A percentile compares a stretch with the other conserved stretches of the same genome.
These are phyloP conservation scores for Trichomonas gallinae DNA, from an alignment of 208 protist species.

Conservation along the genomic window DNA sequence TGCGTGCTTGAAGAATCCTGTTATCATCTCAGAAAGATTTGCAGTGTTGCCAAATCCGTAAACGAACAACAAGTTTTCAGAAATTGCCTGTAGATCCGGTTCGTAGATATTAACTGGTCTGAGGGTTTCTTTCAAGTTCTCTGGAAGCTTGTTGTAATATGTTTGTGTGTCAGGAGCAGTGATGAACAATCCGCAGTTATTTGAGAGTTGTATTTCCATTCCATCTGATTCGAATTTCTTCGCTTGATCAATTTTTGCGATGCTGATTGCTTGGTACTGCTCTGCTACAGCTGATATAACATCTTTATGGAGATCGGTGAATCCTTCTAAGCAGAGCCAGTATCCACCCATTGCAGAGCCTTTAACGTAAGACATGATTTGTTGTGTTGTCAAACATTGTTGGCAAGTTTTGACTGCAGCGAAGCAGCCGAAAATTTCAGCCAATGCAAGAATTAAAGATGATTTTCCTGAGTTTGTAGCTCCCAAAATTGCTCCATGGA, in stretches of 20 bases:
- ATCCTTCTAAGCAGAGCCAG: constrained; percentile 94
- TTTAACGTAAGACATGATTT: constrained; percentile 87
- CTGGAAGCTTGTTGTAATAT: constrained; percentile 81
- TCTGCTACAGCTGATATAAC: neutral
- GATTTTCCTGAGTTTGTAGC: constrained; percentile 58
- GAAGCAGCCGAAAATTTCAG: constrained; percentile 46
- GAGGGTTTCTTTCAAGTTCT: constrained; percentile 85
- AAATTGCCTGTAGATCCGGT: constrained; percentile 88
- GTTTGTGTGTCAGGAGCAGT: neutral
- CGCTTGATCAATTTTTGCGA: neutral
- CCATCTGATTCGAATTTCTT: neutral
- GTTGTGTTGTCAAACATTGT: constrained; percentile 45
- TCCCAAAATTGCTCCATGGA: constrained; percentile 49
- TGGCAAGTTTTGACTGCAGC: constrained; percentile 60
- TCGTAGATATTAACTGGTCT: constrained; percentile 88
- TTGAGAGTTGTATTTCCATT: neutral
- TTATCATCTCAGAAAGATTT: constrained; percentile 82
- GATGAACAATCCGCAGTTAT: neutral
- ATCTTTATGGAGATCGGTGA: constrained; percentile 33
- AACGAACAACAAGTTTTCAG: constrained; percentile 84
- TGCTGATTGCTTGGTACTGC: neutral
- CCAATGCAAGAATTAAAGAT: constrained; percentile 50
- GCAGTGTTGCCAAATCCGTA: constrained; percentile 81
- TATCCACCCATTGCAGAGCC: constrained; percentile 80
- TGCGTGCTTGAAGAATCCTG: constrained; percentile 88